These are phyloP conservation scores for Lathyrus aphaca DNA, from an alignment of 306 rosid species.

Conservation along the genomic window DNA sequence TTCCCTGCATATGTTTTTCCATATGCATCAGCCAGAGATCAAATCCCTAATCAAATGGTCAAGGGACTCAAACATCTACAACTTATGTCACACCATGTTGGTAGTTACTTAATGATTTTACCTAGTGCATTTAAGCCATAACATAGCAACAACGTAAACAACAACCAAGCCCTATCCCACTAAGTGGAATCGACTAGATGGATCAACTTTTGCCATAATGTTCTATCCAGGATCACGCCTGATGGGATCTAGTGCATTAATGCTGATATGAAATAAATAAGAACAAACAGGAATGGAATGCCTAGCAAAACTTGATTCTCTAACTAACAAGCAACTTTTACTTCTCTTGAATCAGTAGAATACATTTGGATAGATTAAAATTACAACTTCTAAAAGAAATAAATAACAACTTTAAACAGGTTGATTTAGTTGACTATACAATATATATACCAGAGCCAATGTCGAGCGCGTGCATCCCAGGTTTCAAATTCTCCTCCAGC, in stretches of 20 bases:
- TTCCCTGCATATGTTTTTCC: too few species aligned
- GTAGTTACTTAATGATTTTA: background rate
- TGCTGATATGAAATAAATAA: background rate
- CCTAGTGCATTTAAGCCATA: background rate
- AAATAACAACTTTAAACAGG: background rate
- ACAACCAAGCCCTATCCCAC: too few species aligned
- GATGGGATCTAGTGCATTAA: too few species aligned
- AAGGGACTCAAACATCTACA: too few species aligned
- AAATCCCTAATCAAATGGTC: too few species aligned
- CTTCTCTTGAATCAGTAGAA: background rate
- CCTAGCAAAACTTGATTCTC: background rate
- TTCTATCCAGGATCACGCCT: too few species aligned
- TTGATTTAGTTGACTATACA: slow-evolving; percentile 4
- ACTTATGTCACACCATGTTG: too few species aligned
- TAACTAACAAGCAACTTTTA: slow-evolving; percentile 21
- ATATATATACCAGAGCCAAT: slow-evolving; percentile 78
- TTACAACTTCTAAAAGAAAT: background rate
- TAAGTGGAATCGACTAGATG: too few species aligned
- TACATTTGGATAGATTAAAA: background rate
- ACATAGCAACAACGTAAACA: background rate
- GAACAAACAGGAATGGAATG: background rate
- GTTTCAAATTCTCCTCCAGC: slow-evolving; percentile 81
- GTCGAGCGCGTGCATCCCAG: slow-evolving; percentile 92
- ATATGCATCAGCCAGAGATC: too few species aligned
- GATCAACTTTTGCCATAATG: too few species aligned